A percentile compares a stretch with the other conserved stretches of the same genome.
phyloP scores from a whole-genome alignment of 2,329 filamentous ascomycete species.

The Beauveria varroae region DNA sequence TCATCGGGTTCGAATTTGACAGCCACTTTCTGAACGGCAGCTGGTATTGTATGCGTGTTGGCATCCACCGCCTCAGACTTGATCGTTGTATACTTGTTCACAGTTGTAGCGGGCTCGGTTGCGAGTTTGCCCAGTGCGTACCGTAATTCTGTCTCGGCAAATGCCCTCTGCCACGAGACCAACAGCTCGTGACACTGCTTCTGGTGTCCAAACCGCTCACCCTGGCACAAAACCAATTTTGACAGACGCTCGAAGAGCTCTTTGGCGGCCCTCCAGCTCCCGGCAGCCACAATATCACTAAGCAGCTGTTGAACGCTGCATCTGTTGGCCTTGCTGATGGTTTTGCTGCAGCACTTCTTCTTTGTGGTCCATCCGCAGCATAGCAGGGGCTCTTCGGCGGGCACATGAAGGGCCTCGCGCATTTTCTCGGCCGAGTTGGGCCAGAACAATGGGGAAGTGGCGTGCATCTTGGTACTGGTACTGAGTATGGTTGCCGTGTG shows the following conservation, averaged over 20 bases:
- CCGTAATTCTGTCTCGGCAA: neutral
- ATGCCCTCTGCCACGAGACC: conserved; percentile 12
- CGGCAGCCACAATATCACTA: conserved; percentile 7
- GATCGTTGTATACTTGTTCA: neutral
- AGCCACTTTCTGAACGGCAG: neutral
- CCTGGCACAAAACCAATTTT: conserved; percentile 16
- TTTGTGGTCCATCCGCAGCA: neutral
- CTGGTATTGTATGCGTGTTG: neutral
- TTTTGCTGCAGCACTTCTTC: neutral
- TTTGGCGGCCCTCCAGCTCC: conserved; percentile 13
- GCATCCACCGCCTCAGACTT: neutral
- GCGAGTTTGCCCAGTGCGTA: neutral
- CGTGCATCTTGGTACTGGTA: neutral
- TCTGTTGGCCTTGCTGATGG: neutral
- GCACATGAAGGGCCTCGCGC: neutral
- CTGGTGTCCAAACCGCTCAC: neutral
- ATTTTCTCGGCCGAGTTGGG: neutral
- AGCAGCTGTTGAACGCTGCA: neutral
- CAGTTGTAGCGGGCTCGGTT: neutral
- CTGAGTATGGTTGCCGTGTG: neutral
- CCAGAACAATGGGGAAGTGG: neutral
- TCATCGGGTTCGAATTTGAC: neutral
- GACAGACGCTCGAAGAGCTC: conserved; percentile 14
- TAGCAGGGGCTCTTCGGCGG: neutral
- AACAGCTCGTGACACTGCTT: neutral